Conservation (phyloP, 805 yeast species). For the Candida alai region DNA sequence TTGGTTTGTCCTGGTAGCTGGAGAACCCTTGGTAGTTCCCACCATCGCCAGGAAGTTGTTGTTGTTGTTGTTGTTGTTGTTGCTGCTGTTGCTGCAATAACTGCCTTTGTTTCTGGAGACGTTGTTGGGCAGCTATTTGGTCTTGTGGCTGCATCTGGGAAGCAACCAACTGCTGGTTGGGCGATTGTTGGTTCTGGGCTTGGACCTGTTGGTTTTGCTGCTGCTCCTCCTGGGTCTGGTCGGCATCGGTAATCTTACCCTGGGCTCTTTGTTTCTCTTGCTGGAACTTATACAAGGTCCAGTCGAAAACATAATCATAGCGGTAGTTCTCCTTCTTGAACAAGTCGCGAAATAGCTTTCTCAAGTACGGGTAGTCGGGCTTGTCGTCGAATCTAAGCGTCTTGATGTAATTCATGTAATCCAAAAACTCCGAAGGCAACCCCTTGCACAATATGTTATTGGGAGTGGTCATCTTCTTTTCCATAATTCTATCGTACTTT, state of each 20-base stretch:
- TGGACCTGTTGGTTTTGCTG: constrained; percentile 11
- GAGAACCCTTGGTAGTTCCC: constrained; percentile 7
- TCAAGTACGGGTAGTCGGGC: constrained; percentile 88
- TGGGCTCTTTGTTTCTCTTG: constrained; percentile 52
- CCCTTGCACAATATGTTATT: constrained; percentile 86
- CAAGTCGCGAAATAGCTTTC: constrained; percentile 85
- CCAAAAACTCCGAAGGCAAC: constrained; percentile 83
- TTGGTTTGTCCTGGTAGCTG: constrained; percentile 11
- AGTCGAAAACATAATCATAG: constrained; percentile 93
- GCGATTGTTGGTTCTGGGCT: constrained; percentile 14
- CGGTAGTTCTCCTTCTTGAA: constrained; percentile 83
- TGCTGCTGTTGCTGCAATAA: constrained; percentile 10
- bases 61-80: constrained; percentile 10
- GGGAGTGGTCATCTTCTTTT: constrained; percentile 87
- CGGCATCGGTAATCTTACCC: constrained; percentile 27
- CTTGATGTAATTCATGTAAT: constrained; percentile 84
- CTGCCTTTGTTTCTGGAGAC: constrained; percentile 20
- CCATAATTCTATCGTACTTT: constrained; percentile 94
- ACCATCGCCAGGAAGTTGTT: constrained; percentile 10
- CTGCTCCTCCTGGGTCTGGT: constrained; percentile 13
- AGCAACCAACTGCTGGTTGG: constrained; percentile 19
- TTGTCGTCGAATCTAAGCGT: constrained; percentile 92
- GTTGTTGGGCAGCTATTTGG: constrained; percentile 15
- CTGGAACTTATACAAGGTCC: constrained; percentile 86
- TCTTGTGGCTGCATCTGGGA: constrained; percentile 12